Percentiles rank a stretch among this genome's conserved stretches.
Conservation (phyloP, 2,329 filamentous ascomycete genomes). For the Cytospora schulzeri region DNA sequence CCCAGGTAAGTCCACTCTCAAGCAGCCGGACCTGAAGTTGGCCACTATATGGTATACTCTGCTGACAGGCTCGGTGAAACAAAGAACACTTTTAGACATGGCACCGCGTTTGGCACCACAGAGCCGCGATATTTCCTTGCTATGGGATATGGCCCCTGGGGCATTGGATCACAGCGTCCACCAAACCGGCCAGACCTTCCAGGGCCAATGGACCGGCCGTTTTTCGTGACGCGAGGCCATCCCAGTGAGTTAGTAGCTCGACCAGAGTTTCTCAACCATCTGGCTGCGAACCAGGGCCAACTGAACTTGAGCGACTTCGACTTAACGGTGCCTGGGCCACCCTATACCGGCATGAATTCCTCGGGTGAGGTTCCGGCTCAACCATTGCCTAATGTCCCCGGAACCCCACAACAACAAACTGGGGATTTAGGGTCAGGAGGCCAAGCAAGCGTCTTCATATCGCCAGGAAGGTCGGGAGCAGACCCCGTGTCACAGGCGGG, state of each 20-base stretch:
- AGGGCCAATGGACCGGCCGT: conserved; percentile 1
- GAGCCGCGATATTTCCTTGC: conserved; percentile 3
- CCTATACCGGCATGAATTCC: background rate
- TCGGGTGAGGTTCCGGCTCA: background rate
- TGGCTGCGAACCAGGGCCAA: background rate
- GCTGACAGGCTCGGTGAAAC: background rate
- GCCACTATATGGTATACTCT: background rate
- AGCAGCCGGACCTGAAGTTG: background rate
- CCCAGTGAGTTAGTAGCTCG: background rate
- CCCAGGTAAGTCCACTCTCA: background rate
- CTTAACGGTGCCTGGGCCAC: background rate
- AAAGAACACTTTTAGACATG: background rate
- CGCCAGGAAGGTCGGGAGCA: background rate
- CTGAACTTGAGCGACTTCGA: background rate
- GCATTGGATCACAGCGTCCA: background rate
- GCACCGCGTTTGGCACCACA: background rate
- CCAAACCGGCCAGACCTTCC: conserved; percentile 2
- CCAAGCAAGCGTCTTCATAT: background rate
- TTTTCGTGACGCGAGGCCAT: background rate
- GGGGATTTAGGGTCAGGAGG: background rate
- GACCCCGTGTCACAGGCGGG: background rate
- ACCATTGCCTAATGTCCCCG: background rate
- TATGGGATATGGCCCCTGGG: conserved; percentile 12
- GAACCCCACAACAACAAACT: background rate
- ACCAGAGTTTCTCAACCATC: background rate